Base-by-base conservation (phyloP, 163 green algal species). In the Volvox carteri region DNA sequence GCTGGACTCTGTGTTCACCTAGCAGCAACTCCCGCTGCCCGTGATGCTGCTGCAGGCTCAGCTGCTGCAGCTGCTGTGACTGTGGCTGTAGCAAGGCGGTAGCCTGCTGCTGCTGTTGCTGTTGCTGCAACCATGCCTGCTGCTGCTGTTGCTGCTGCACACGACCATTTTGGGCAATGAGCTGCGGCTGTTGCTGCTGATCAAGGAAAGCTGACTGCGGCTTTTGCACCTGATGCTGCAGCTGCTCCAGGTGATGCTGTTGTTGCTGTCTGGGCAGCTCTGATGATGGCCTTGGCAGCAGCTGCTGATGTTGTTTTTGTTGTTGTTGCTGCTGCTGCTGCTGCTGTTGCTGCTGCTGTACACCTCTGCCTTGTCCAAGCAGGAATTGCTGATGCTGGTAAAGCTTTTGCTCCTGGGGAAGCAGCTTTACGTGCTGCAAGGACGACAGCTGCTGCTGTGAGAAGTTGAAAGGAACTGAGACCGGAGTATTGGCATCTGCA, bases 81-180 rank as follows among this genome's bases (percentile, higher is more conserved):
- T 46, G 30, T 23, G 8, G 28, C 62, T 46, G 30, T n/a, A 44
- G 65, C 5, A 48, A 18, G 33, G 35, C 1, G 4, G 21, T 11
- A 41, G 3, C 23, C 28, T 73, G 28, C 35, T 77, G 67, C 50
- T 77, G 67, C 8, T 50, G 67, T 50, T 44, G 7, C 33, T 77
- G 33, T 39, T 11, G 37, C 5, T 50, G 67, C 21, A 78, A 16
- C 39, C 14, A 42, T 19, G 33, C 5, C 76, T 73, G 52, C 50
- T 74, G 70, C 39, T 78, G 65, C 30, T 73, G 54, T n/a, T n/a
- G n/a, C n/a, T n/a, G n/a, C n/a, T n/a, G n/a, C n/a, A 58, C 48
- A 4, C 28, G 60, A 72, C 60, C 60, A 28, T 28, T 72, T 28
- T 65, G 54, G 54, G 54, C 25, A 65, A 19, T 23, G 8, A 65